Base-by-base conservation (phyloP, 2,329 filamentous ascomycete genomes). In the Fusarium odoratissimum region DNA sequence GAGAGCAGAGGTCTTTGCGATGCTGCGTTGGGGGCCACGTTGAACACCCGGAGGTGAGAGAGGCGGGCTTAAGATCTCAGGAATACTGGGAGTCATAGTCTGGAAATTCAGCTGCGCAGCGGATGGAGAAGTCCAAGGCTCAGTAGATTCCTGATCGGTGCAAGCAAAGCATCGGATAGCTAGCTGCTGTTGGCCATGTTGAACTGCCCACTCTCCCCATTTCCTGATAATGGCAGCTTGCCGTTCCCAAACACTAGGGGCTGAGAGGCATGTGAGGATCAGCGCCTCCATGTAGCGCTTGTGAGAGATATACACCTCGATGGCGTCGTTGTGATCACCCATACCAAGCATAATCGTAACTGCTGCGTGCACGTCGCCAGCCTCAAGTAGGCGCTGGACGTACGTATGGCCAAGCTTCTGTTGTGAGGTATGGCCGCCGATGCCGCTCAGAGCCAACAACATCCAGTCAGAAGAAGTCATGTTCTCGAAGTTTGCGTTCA, bases 391-490 rank as follows among this genome's bases (percentile, higher is more conserved):
- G 55, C 95, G 91, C 80, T 97, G 95, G 2, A 97, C 94, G 75
- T 97, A 97, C 6, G 94, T 92, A 64, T 95, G 92, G 3, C 94
- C 95, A 21, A 98, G 90, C 80, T 97, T 97, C 80, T 97, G 95
- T 77, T 97, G 93, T 3, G 94, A 94, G 41, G 90, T 87, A 28
- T 84, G 81, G 6, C 91, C 89, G 57, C 93, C 94, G 82, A 98
- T 97, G 44, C 94, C 93, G 78, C 94, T 97, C 57, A 99, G 83
- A 16, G 96, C 95, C 40, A 99, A 85, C 65, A 98, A 84, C 94
- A 99, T 98, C 96, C 96, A 99, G 82, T 98, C 96, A 0, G 94
- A 93, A 5, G 93, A 94, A 14, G 94, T 95, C 88, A 96, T 95
- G n/a, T 93, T 92, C 74, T 95, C 91, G 0, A 94, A 92, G 46